These are phyloP conservation scores for Jamesozyma gamospora DNA, from an alignment of 805 yeast species.

Conservation along the genomic window DNA sequence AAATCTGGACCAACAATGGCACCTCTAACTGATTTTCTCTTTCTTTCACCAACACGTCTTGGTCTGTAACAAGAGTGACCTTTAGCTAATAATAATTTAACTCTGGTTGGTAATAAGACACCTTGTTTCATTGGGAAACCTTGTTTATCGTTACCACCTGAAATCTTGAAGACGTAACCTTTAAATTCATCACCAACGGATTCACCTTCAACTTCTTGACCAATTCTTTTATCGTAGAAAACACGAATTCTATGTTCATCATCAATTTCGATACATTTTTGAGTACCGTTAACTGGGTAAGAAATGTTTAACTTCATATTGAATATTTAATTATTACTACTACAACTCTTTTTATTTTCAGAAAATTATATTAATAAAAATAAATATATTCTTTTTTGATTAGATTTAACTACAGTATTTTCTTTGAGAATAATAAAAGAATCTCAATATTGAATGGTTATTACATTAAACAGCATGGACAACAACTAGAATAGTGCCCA, in stretches of 20 bases:
- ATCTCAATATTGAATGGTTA: background rate
- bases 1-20: conserved; percentile 95
- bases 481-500: no score
- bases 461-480: background rate
- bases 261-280: conserved; percentile 93
- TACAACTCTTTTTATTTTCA: background rate
- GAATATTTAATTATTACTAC: conserved; percentile 2
- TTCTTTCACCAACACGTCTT: conserved; percentile 98
- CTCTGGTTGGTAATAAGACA: conserved; percentile 99
- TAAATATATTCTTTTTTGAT: no score
- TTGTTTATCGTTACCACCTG: conserved; percentile 99
- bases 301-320: conserved; percentile 82
- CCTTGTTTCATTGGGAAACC: conserved; percentile 99
- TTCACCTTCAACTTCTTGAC: conserved; percentile 99
- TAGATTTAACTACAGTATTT: background rate
- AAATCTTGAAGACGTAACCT: conserved; percentile 96
- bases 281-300: conserved; percentile 99
- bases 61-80: conserved; percentile 99
- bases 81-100: conserved; percentile 83
- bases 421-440: background rate
- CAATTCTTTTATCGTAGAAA: conserved; percentile 99
- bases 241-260: conserved; percentile 98
- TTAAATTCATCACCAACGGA: conserved; percentile 96
- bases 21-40: conserved; percentile 99
- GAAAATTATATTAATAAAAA: background rate